Base-by-base conservation (phyloP, 1,139 yeast species). In the Geotrichum fermentans region DNA sequence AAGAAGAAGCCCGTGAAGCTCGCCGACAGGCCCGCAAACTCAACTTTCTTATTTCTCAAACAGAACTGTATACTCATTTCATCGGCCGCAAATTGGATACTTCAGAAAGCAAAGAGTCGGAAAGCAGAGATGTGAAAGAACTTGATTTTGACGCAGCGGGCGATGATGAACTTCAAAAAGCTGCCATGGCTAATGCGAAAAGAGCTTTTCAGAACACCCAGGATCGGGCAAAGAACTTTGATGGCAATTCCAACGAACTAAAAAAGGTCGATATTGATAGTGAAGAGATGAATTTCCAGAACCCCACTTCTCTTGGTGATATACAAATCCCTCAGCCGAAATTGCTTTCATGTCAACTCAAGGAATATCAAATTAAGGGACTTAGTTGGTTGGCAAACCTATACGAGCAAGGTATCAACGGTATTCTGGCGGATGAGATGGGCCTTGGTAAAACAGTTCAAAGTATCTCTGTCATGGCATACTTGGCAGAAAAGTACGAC, bases 371-470 rank as follows among this genome's bases (percentile, higher is more conserved):
- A 71, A 70, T 92, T 58, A 92, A 92, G 72, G 98, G 98, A 58
- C 79, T 92, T 61, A 92, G 90, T 61, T 92, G 98, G 98, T 76
- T 92, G 57, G 98, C 97, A 22, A 90, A 89, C 65, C 73, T 92
- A 58, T 92, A 92, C 64, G 97, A 92, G 64, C 97, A 92, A 69
- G 98, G 98, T 71, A 92, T 94, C 65, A 92, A 92, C 65, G 98
- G 98, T 69, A 92, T 92, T 56, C 75, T 92, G 52, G 98, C 98
- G 7, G 98, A 92, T 70, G 98, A 92, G 70, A 92, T 92, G 98
- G 98, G 98, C 55, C 76, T 92, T 55, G 98, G 98, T 64, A 92
- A 92, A 65, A 92, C 99, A 0, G 98, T 92, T 16, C 98, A 92
- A 70, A 83, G 95, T 62, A 92, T 92, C 45, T 88, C 97, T 1